Evolutionary conservation across 2,329 filamentous ascomycete genomes (phyloP).

Genomic region (Hymenoscyphus albidus): DNA sequence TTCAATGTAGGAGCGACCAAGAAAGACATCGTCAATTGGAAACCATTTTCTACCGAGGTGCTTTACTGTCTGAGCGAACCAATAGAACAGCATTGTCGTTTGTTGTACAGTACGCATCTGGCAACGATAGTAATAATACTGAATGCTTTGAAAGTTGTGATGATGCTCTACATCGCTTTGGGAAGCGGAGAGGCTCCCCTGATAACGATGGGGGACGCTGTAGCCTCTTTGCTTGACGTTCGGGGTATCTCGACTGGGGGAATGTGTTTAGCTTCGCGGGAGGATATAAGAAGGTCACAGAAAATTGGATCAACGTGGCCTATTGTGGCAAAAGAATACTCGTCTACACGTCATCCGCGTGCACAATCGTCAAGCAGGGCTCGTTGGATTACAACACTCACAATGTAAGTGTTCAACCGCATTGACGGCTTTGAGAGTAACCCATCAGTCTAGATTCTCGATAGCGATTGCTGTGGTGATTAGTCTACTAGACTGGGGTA

Average conservation of each 20-base stretch:
- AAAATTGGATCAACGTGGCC: background rate
- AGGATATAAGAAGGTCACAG: background rate
- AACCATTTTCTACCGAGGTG: background rate
- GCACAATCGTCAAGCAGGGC: background rate
- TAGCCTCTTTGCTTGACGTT: background rate
- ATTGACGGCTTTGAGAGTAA: background rate
- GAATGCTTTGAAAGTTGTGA: background rate
- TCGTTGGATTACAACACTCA: background rate
- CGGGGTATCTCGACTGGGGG: background rate
- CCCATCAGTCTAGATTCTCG: background rate
- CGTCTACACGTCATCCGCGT: background rate
- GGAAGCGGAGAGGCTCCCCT: background rate
- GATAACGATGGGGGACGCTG: background rate
- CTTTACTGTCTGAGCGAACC: background rate
- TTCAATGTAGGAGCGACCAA: background rate
- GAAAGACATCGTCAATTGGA: background rate
- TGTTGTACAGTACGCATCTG: background rate
- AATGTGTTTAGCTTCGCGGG: background rate
- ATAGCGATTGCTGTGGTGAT: background rate
- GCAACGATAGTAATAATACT: background rate
- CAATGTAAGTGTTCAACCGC: background rate
- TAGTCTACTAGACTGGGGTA: background rate
- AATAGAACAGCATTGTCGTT: background rate
- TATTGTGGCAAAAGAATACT: background rate
- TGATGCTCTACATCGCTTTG: background rate